Evolutionary conservation across 139 green algal species (phyloP), one percentile per base, ranked within the genome.

Genomic region (Raphidocelis subcapitata): DNA sequence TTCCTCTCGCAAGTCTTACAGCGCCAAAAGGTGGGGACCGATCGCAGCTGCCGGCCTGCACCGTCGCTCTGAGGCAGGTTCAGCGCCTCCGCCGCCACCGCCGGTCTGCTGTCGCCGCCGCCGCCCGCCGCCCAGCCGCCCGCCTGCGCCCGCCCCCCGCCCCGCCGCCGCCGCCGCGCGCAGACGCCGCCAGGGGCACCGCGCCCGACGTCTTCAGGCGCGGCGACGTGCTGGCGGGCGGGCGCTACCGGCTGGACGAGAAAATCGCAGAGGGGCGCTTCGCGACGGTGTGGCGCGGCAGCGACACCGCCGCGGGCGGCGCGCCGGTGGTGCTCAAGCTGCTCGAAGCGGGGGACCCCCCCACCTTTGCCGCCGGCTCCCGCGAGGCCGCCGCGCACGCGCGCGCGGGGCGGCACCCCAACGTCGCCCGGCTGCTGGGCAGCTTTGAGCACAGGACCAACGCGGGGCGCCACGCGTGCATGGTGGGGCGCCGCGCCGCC

Each of bases 381-480:
- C 55, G 69, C 15, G 69, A 75, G n/a, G 69, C 69, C 5, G 41
- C 69, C 2, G 55, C 65, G 28, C 69, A 75, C 37, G 56, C 69
- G 2, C 18, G 32, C 23, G 69, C 69, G 2, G 69, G 69, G 24
- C 29, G 57, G 18, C 44, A 62, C 41, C 41, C 69, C 15, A 60
- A 67, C 69, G 67, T 75, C 20, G 37, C 65, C 36, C 37, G 44
- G 20, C 69, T 75, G 56, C 69, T 75, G 56, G 69, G 59, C 29
- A 57, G 56, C 1, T 75, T 75, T 67, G 69, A 75, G 28, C 69
- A 75, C 69, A 41, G 69, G 18, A 67, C 33, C 41, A 51, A 36
- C 24, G 32, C 15, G 2, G 69, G 69, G 2, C 47, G 69, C 15
- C 69, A 75, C 41, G 56, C 69, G 3, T 67, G 56, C 69, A 75